Evolutionary conservation across 768 basidiomycete genomes (phyloP).

Genomic region (Lanmaoa rubissima): DNA sequence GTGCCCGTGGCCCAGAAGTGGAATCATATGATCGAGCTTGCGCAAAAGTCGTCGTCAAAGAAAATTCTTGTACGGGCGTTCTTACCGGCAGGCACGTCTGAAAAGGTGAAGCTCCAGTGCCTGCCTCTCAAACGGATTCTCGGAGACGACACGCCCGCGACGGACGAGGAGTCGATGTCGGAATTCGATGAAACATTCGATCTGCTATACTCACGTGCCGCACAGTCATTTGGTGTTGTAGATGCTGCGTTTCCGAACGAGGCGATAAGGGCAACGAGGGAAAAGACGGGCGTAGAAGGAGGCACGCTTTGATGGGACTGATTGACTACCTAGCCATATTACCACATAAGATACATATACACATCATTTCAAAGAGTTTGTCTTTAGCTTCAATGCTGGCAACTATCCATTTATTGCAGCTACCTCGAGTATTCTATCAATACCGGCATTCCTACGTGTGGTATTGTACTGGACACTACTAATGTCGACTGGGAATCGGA

Average conservation of each 20-base stretch:
- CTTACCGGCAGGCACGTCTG: constrained; percentile 24
- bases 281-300: constrained; percentile 7
- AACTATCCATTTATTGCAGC: constrained; percentile 4
- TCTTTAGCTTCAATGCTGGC: neutral
- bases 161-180: constrained; percentile 16
- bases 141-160: constrained; percentile 1
- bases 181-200: constrained; percentile 24
- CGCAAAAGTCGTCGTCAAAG: constrained; percentile 20
- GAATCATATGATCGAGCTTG: constrained; percentile 29
- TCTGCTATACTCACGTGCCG: constrained; percentile 25
- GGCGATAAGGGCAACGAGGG: constrained; percentile 11
- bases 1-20: constrained; percentile 22
- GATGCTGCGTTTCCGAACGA: constrained; percentile 24
- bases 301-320: neutral
- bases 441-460: neutral
- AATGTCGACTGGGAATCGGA: constrained; percentile 1
- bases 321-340: neutral
- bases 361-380: neutral
- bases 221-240: constrained; percentile 16
- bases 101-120: constrained; percentile 27
- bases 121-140: constrained; percentile 21
- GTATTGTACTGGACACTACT: constrained; percentile 2
- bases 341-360: neutral
- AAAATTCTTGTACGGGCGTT: constrained; percentile 29
- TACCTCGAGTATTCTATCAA: constrained; percentile 1